Evolutionary conservation across 192 early-diverging fungal genomes (phyloP), one percentile per base, ranked within the genome.

Genomic region (Borealophlyctis nickersoniae): DNA sequence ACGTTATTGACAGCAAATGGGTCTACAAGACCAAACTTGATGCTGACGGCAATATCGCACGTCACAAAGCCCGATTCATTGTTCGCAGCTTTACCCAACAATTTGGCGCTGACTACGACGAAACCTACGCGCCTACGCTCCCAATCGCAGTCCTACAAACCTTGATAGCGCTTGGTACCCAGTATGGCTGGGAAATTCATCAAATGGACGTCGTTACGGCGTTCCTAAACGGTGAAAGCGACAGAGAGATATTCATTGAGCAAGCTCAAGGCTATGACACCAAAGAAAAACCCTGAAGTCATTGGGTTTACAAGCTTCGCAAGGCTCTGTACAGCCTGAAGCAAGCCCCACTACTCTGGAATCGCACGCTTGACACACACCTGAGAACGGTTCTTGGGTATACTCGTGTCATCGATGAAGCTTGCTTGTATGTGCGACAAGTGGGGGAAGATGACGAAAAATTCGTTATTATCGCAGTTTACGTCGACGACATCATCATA

Each of bases 121-220:
- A 78, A 45, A 73, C 70, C 3, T 72, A 36, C 56, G 33, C 76
- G 5, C 76, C 76, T 2, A 61, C 67, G n/a, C 50, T 56, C 2
- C 23, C 45, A 16, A 24, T 63, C 31, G 16, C 24, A 4, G 39
- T 33, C n/a, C n/a, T 71, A 2, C 49, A 59, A 1, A 4, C 51
- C 13, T 27, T 72, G 4, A 2, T 58, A 11, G 59, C 63, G 2
- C 11, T 66, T n/a, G 14, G 31, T 14, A 35, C 48, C 1, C 1
- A 1, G 14, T 4, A 30, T 0, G 53, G 60, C 1, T 48, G 33
- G 30, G 31, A 48, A 1, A 30, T 36, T 19, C 55, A 50, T 22
- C 66, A 64, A 32, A 36, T 59, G 36, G 72, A 75, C 52, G 50
- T 70, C 9, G 29, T 45, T n/a, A 49, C 36, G 5, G 72, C 74